These are phyloP conservation scores for Esteya vermicola DNA, from an alignment of 2,329 filamentous ascomycete genomes.

Conservation along the genomic window DNA sequence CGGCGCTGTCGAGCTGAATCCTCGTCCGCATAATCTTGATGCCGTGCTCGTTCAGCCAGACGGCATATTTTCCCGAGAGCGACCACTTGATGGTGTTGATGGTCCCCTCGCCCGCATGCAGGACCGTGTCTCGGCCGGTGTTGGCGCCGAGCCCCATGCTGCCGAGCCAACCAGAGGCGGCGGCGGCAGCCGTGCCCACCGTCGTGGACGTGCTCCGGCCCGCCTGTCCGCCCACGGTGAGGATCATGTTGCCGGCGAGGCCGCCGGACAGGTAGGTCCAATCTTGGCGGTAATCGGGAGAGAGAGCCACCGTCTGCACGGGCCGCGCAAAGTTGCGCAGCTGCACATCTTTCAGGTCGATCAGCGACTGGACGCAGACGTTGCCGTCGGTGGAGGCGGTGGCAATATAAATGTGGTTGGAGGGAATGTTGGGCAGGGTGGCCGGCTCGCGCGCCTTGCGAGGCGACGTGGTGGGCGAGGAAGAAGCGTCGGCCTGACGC, in stretches of 20 bases:
- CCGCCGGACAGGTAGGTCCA: constrained; percentile 84
- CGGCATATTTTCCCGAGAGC: constrained; percentile 77
- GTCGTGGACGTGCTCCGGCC: constrained; percentile 83
- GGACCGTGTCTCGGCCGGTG: constrained; percentile 67
- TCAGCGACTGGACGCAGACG: constrained; percentile 76
- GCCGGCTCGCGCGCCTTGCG: constrained; percentile 35
- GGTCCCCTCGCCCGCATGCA: constrained; percentile 84
- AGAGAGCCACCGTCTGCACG: constrained; percentile 83
- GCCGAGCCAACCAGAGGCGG: constrained; percentile 82
- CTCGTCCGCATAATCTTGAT: constrained; percentile 97
- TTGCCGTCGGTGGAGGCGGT: constrained; percentile 94
- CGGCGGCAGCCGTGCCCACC: constrained; percentile 64
- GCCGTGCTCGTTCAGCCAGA: constrained; percentile 91
- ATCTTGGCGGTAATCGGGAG: constrained; percentile 85
- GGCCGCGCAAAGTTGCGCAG: constrained; percentile 88
- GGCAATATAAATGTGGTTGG: constrained; percentile 85
- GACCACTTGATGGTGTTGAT: constrained; percentile 95
- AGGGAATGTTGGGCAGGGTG: constrained; percentile 57
- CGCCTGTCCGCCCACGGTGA: constrained; percentile 67
- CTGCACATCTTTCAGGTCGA: constrained; percentile 81
- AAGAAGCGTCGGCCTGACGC: constrained; percentile 24
- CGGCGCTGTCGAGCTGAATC: constrained; percentile 59
- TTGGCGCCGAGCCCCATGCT: constrained; percentile 69
- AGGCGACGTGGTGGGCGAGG: constrained; percentile 36
- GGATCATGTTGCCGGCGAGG: constrained; percentile 69